A percentile compares a stretch with the other conserved stretches of the same genome.
Evolutionary conservation across 2,329 filamentous ascomycete species (phyloP).

Genomic region (Cladosporium sp.): DNA sequence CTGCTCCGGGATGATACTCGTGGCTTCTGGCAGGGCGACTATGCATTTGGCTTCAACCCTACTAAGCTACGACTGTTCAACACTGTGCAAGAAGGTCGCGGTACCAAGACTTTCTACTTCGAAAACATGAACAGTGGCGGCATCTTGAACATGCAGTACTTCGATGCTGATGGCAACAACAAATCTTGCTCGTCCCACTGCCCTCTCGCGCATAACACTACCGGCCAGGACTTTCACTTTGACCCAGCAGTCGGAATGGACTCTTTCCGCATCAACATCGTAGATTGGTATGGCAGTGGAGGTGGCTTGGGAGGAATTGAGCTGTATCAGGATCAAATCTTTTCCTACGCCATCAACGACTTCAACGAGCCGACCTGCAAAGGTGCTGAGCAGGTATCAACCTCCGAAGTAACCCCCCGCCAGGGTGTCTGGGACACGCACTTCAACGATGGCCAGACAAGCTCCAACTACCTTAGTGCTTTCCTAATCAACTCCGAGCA

Average conservation of each 20-base stretch:
- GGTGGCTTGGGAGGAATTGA: conserved; percentile 85
- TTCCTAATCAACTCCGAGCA: conserved; percentile 52
- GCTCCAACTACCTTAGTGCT: conserved; percentile 75
- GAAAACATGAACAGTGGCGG: conserved; percentile 83
- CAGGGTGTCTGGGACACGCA: conserved; percentile 71
- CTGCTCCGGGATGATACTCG: conserved; percentile 72
- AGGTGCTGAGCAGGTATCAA: conserved; percentile 62
- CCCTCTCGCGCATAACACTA: conserved; percentile 71
- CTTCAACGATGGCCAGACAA: conserved; percentile 65
- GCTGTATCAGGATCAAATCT: conserved; percentile 72
- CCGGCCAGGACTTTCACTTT: conserved; percentile 88
- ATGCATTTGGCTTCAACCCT: conserved; percentile 81
- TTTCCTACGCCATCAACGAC: conserved; percentile 75
- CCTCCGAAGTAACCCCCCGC: conserved; percentile 60
- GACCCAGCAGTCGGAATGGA: conserved; percentile 88
- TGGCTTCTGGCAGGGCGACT: conserved; percentile 81
- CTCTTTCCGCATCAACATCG: conserved; percentile 80
- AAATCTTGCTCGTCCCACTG: conserved; percentile 78
- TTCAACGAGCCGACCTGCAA: conserved; percentile 90
- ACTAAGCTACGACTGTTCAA: conserved; percentile 88
- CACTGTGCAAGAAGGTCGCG: conserved; percentile 78
- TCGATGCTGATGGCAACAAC: conserved; percentile 70
- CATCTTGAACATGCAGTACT: conserved; percentile 95
- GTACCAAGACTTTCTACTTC: conserved; percentile 82
- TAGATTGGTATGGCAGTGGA: conserved; percentile 81